A percentile compares a stretch with the other conserved stretches of the same genome.
Conservation (phyloP, 2,329 filamentous ascomycete genomes). For the Coniochaeta pulveracea region DNA sequence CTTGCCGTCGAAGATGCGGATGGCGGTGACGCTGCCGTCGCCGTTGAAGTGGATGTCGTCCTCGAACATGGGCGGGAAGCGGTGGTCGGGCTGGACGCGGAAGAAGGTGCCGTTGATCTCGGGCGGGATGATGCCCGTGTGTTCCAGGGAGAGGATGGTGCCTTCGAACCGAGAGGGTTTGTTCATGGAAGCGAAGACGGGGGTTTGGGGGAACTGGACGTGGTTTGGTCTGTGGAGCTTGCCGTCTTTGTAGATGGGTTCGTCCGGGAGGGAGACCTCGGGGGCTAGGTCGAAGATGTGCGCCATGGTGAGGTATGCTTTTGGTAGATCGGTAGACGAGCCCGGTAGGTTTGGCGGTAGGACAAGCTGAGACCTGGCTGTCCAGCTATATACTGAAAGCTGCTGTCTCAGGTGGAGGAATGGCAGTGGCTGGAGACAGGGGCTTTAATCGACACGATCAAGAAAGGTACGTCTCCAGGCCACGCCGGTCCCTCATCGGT, state of each 20-base stretch:
- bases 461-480: too few relatives aligned
- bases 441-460: too few relatives aligned
- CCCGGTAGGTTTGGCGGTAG: neutral
- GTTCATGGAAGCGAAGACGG: conserved; percentile 24
- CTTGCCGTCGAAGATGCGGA: conserved; percentile 25
- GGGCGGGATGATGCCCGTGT: conserved; percentile 27
- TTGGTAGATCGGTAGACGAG: neutral
- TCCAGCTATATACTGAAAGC: too few relatives aligned
- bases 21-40: conserved; percentile 26
- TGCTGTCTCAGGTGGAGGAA: too few relatives aligned
- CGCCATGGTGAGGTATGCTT: conserved; percentile 21
- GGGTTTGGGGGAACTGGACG: conserved; percentile 21
- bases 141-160: conserved; percentile 24
- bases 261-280: conserved; percentile 17
- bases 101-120: conserved; percentile 36
- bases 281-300: conserved; percentile 23
- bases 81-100: conserved; percentile 39
- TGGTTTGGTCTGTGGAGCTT: conserved; percentile 16
- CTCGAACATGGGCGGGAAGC: conserved; percentile 41
- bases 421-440: too few relatives aligned
- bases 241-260: conserved; percentile 19
- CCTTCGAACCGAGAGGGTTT: conserved; percentile 23
- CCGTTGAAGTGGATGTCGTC: conserved; percentile 31
- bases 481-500: too few relatives aligned
- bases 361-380: too few relatives aligned